A percentile compares a stretch with the other conserved stretches of the same genome.
These are phyloP conservation scores for Neurospora tetrasperma DNA, from an alignment of 495 filamentous ascomycete genomes.

Conservation along the genomic window DNA sequence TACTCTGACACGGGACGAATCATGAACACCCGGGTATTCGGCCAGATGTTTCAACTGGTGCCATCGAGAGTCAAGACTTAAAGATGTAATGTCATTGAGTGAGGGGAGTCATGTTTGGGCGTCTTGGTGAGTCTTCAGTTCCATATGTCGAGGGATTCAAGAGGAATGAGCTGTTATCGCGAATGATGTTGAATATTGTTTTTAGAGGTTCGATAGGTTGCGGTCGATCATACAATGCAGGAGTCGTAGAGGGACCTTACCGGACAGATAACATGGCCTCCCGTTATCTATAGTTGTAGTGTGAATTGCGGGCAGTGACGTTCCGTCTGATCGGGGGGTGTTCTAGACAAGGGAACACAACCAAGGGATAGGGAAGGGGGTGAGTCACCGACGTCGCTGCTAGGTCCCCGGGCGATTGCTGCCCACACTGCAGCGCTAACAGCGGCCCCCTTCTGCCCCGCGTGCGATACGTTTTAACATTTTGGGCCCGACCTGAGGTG, in stretches of 20 bases:
- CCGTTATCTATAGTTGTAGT: not conserved
- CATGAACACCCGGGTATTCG: not conserved
- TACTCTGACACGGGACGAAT: not conserved
- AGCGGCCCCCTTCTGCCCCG: constrained; percentile 15
- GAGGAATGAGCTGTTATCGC: not conserved
- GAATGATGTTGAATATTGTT: not conserved
- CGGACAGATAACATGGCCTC: not conserved
- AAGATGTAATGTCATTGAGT: not conserved
- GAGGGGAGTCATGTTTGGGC: not conserved
- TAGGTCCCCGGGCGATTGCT: not conserved
- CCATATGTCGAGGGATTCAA: not conserved
- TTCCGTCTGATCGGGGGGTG: not conserved
- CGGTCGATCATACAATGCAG: not conserved
- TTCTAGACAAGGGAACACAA: not conserved
- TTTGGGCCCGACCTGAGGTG: not conserved
- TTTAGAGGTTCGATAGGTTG: not conserved
- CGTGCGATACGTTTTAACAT: constrained; percentile 5
- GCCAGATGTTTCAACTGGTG: not conserved
- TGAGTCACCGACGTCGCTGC: constrained; percentile 11
- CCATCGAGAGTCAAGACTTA: not conserved
- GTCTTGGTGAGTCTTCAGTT: not conserved
- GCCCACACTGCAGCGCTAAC: not conserved
- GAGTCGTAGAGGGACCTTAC: not conserved
- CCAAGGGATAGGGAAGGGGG: not conserved
- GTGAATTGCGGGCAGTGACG: not conserved